Conservation (phyloP, 2,329 filamentous ascomycete species). For the Coleophoma cylindrospora region DNA sequence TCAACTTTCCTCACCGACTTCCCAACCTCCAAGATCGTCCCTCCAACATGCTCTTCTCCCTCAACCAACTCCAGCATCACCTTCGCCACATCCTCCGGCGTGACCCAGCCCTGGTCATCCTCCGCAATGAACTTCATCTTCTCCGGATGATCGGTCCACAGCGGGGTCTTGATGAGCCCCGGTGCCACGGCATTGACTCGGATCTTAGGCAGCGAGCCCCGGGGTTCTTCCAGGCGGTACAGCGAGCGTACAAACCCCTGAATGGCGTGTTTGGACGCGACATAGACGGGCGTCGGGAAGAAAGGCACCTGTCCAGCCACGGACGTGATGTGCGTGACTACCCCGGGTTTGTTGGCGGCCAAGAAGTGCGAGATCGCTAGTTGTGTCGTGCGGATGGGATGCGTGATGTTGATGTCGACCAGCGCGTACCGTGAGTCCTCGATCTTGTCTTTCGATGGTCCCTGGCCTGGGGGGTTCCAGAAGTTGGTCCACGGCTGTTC, state of each 20-base stretch:
- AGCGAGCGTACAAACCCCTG: constrained; percentile 36
- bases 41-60: constrained; percentile 27
- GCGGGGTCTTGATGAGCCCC: constrained; percentile 28
- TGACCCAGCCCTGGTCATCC: constrained; percentile 33
- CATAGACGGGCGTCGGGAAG: constrained; percentile 36
- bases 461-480: constrained; percentile 38
- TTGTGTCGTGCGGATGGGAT: constrained; percentile 45
- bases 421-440: constrained; percentile 33
- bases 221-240: constrained; percentile 14
- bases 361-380: constrained; percentile 40
- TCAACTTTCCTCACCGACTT: constrained; percentile 27
- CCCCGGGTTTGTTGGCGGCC: constrained; percentile 10
- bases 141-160: constrained; percentile 11
- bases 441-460: constrained; percentile 30
- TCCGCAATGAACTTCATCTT: constrained; percentile 8
- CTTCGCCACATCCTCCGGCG: constrained; percentile 33
- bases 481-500: constrained; percentile 30
- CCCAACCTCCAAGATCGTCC: constrained; percentile 37
- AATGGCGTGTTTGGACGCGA: constrained; percentile 40
- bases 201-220: constrained; percentile 19
- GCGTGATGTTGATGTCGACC: constrained; percentile 44
- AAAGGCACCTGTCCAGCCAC: constrained; percentile 36
- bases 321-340: constrained; percentile 36
- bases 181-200: constrained; percentile 38
- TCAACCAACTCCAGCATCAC: constrained; percentile 35